Conservation (phyloP, 805 yeast species). For the Priceomyces carsonii region DNA sequence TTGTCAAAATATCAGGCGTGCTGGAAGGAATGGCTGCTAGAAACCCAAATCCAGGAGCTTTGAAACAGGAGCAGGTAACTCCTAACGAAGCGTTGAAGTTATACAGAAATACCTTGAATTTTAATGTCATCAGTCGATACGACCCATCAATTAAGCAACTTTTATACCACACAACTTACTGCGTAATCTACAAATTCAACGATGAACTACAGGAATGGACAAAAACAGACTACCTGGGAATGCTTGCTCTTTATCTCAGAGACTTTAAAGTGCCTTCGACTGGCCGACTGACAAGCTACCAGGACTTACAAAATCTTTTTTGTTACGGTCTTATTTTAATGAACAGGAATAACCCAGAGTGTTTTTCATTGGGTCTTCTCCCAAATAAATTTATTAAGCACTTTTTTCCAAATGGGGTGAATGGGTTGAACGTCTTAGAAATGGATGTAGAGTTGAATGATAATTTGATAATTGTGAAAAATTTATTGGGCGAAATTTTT, state of each 20-base stretch:
- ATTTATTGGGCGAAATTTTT: slow-evolving; percentile 65
- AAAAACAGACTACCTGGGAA: slow-evolving; percentile 70
- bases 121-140: slow-evolving; percentile 74
- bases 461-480: slow-evolving; percentile 68
- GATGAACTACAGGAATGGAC: slow-evolving; percentile 63
- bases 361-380: slow-evolving; percentile 69
- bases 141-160: slow-evolving; percentile 72
- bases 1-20: neutral
- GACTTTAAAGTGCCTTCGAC: slow-evolving; percentile 32
- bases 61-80: slow-evolving; percentile 36
- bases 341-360: slow-evolving; percentile 67
- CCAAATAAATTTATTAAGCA: slow-evolving; percentile 52
- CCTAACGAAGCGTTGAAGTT: slow-evolving; percentile 54
- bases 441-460: slow-evolving; percentile 70
- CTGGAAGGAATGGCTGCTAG: slow-evolving; percentile 4
- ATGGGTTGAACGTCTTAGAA: slow-evolving; percentile 34
- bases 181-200: slow-evolving; percentile 67
- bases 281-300: slow-evolving; percentile 15
- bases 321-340: slow-evolving; percentile 70
- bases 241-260: slow-evolving; percentile 63
- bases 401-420: slow-evolving; percentile 38
- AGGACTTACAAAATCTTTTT: slow-evolving; percentile 47
- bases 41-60: slow-evolving; percentile 2
- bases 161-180: slow-evolving; percentile 67
- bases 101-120: slow-evolving; percentile 67